phyloP scores from a whole-genome alignment of 2,329 filamentous ascomycete species.

The Elsinoe australis region DNA sequence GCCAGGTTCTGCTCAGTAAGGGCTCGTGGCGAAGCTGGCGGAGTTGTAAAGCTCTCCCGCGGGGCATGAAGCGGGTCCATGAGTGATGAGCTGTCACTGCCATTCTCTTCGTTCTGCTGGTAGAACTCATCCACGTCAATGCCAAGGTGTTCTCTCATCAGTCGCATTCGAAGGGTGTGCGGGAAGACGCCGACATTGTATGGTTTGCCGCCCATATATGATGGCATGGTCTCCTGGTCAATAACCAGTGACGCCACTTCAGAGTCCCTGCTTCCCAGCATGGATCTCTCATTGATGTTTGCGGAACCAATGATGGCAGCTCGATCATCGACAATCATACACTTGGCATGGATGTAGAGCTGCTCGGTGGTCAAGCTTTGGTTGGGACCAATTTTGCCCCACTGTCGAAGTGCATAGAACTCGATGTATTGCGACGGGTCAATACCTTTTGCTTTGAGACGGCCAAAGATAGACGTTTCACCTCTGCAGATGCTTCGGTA shows the following conservation, averaged over 20 bases:
- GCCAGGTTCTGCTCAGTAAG: conserved; percentile 26
- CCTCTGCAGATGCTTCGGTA: conserved; percentile 93
- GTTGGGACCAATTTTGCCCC: conserved; percentile 80
- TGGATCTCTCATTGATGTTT: conserved; percentile 96
- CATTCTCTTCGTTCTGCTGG: conserved; percentile 27
- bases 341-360: conserved; percentile 95
- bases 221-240: conserved; percentile 87
- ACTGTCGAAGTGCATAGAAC: conserved; percentile 86
- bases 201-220: conserved; percentile 80
- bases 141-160: conserved; percentile 97
- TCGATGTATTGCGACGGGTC: conserved; percentile 92
- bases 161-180: conserved; percentile 80
- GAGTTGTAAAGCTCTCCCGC: conserved; percentile 28
- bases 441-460: conserved; percentile 69
- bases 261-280: conserved; percentile 86
- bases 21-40: conserved; percentile 30
- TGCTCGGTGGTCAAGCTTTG: conserved; percentile 87
- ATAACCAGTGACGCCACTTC: conserved; percentile 85
- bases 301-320: conserved; percentile 91
- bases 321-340: conserved; percentile 90
- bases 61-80: conserved; percentile 31
- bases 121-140: conserved; percentile 81
- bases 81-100: conserved; percentile 56
- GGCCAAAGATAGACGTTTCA: conserved; percentile 83
- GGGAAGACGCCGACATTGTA: conserved; percentile 89